Percentiles rank a stretch among this genome's conserved stretches.
These are phyloP conservation scores for Pythium vanterpoolii DNA, from an alignment of 352 stramenopile species.

Conservation along the genomic window DNA sequence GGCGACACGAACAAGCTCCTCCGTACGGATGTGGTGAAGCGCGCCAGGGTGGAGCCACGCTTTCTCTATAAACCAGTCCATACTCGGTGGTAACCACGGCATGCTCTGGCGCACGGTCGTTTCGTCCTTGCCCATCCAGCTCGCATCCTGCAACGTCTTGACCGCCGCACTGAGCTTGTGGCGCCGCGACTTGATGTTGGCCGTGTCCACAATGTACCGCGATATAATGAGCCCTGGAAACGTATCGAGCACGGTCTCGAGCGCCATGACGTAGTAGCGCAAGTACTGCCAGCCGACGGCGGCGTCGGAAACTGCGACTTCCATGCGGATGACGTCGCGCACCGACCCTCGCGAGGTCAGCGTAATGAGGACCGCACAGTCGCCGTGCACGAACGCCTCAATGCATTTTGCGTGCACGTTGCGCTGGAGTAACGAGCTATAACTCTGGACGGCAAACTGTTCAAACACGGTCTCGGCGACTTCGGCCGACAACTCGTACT, in stretches of 20 bases:
- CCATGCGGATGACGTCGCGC: constrained; percentile 18
- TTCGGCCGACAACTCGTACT: constrained; percentile 25
- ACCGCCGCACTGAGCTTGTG: background rate
- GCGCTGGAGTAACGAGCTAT: constrained; percentile 18
- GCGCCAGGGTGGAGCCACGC: constrained; percentile 5
- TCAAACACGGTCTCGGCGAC: constrained; percentile 32
- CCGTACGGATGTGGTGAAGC: constrained; percentile 5
- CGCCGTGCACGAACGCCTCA: constrained; percentile 10
- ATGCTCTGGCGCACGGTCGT: background rate
- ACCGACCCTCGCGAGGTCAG: background rate
- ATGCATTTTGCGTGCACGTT: constrained; percentile 7
- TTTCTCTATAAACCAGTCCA: constrained; percentile 16
- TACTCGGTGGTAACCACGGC: constrained; percentile 13
- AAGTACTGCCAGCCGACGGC: constrained; percentile 5
- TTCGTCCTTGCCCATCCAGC: constrained; percentile 12
- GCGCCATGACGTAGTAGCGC: constrained; percentile 18
- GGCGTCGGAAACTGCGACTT: constrained; percentile 7
- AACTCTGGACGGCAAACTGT: constrained; percentile 28
- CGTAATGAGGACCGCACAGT: constrained; percentile 13
- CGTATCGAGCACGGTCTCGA: constrained; percentile 23
- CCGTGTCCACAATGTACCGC: constrained; percentile 13
- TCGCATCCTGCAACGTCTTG: constrained; percentile 13
- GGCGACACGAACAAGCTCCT: constrained; percentile 9
- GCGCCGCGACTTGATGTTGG: background rate
- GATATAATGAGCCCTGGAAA: constrained; percentile 16